phyloP scores from a whole-genome alignment of 2,329 filamentous ascomycete species.

The Diaporthe destruens region DNA sequence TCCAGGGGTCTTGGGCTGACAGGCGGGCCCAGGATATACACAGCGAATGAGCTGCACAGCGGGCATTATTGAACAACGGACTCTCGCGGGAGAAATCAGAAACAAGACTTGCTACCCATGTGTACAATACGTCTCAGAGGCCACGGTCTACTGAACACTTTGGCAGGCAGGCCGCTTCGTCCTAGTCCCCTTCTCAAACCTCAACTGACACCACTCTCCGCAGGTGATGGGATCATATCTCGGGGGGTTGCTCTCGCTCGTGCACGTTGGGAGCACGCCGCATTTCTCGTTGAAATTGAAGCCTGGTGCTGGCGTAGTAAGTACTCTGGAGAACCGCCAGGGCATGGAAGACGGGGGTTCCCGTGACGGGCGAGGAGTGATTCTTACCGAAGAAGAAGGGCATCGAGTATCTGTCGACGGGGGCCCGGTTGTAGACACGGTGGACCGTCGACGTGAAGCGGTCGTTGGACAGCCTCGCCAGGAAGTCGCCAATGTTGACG shows the following conservation, averaged over 20 bases:
- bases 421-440: slow-evolving; percentile 59
- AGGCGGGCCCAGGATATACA: no score
- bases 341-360: no score
- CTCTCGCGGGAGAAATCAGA: no score
- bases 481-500: slow-evolving; percentile 66
- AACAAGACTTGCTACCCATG: no score
- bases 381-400: slow-evolving; percentile 63
- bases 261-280: slow-evolving; percentile 61
- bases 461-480: slow-evolving; percentile 65
- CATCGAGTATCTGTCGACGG: slow-evolving; percentile 62
- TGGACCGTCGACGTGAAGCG: slow-evolving; percentile 62
- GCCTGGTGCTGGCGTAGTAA: slow-evolving; percentile 37
- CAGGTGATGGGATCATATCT: slow-evolving; percentile 66
- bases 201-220: slow-evolving; percentile 56
- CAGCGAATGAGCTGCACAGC: no score
- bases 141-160: neutral
- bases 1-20: no score
- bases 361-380: no score
- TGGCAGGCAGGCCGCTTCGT: slow-evolving; percentile 17
- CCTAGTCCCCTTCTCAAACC: slow-evolving; percentile 47
- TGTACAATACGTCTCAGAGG: neutral
- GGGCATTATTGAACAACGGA: no score
- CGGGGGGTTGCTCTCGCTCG: slow-evolving; percentile 58
- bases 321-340: no score
- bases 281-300: slow-evolving; percentile 66